Base-by-base conservation (phyloP, 495 filamentous ascomycete species). In the Penicillium antarcticum region DNA sequence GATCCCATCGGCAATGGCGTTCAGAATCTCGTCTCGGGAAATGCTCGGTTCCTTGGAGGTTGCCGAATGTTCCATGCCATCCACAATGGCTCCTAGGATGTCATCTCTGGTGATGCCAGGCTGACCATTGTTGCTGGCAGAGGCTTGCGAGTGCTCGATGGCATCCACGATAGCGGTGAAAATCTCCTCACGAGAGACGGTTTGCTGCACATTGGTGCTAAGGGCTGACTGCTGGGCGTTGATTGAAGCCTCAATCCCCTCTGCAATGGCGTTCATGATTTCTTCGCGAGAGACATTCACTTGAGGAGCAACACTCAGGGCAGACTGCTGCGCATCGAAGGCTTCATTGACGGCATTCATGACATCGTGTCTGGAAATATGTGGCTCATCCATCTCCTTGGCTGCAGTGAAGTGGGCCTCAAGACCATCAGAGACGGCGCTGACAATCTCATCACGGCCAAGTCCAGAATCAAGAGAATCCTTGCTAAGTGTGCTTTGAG, bases 281-380 rank as follows among this genome's bases (percentile, higher is more conserved):
- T 78, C 75, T 4, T 80, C 74, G 6, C 74, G 69, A 0, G 73
- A 69, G 14, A 81, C 60, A 14, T 68, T 63, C 4, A 66, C 45
- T 13, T 67, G 60, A 5, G 26, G 5, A 7, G 54, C 23, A 39
- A 33, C n/a, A 6, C 23, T 58, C n/a, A 69, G 42, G 31, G 63
- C 65, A 12, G 72, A 70, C n/a, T 76, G 71, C 55, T 74, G 79
- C 47, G 61, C 57, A 21, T 66, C 55, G 24, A 86, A 75, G 1
- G 76, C 80, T 53, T 84, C 81, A 41, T 75, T 80, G 26, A 85
- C 67, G 24, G 76, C 80, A 47, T 78, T 76, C 16, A 80, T 44
- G 16, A 86, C 71, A 52, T 78, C 75, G 4, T 77, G 70, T 14
- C 73, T 68, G 0, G 73, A 70, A 19, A 81, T 66, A 19, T 69